phyloP scores from a whole-genome alignment of 768 basidiomycete species.

The Candolleomyces eurysporus region DNA sequence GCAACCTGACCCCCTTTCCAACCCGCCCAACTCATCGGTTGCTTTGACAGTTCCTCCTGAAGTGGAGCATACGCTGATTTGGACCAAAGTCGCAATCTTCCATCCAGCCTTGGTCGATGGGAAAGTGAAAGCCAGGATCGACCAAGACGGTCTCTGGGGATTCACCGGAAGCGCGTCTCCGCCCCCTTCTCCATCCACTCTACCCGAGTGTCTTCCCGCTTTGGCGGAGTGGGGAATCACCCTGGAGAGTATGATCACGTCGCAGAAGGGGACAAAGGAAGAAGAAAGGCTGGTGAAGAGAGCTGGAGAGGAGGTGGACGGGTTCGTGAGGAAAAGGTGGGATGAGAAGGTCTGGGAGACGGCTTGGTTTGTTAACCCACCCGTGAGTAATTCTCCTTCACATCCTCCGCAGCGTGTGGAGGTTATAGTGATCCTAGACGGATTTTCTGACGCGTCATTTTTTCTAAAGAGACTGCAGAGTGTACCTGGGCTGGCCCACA shows the following conservation, averaged over 20 bases:
- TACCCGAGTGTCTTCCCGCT: slow-evolving; percentile 56
- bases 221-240: slow-evolving; percentile 73
- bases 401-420: neutral
- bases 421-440: no score
- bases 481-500: slow-evolving; percentile 75
- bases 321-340: slow-evolving; percentile 69
- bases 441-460: neutral
- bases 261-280: slow-evolving; percentile 46
- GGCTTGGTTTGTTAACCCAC: slow-evolving; percentile 90
- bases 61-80: slow-evolving; percentile 73
- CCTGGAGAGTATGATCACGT: slow-evolving; percentile 55
- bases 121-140: slow-evolving; percentile 53
- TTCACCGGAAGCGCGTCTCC: slow-evolving; percentile 64
- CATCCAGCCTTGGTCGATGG: slow-evolving; percentile 54
- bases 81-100: slow-evolving; percentile 73
- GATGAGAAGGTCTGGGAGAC: slow-evolving; percentile 78
- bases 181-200: slow-evolving; percentile 57
- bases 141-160: slow-evolving; percentile 79
- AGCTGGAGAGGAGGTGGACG: slow-evolving; percentile 58
- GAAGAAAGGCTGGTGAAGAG: slow-evolving; percentile 49
- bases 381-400: slow-evolving; percentile 44
- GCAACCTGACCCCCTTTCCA: neutral
- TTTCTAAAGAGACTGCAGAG: slow-evolving; percentile 70
- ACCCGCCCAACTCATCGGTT: neutral
- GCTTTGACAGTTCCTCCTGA: slow-evolving; percentile 55